phyloP scores from a whole-genome alignment of 2,329 filamentous ascomycete species.

The Arthroderma sp. region DNA sequence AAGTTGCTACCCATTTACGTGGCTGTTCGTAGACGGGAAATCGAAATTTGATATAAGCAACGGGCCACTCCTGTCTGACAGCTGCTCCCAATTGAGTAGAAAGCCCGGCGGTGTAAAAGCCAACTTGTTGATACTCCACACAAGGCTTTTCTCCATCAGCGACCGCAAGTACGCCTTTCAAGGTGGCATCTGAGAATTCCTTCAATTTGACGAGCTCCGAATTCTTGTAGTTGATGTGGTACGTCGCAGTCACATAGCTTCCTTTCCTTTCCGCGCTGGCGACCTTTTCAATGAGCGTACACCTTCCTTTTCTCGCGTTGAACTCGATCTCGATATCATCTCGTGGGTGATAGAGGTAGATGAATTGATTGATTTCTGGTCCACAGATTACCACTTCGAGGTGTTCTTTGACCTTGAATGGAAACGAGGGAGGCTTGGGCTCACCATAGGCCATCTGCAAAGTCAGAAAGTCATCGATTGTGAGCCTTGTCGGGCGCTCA shows the following conservation, averaged over 20 bases:
- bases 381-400: no score
- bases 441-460: no score
- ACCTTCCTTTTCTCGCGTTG: not conserved
- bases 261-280: not conserved
- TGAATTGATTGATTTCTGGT: no score
- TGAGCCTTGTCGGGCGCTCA: no score
- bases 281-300: not conserved
- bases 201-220: constrained; percentile 17
- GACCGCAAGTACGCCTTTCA: constrained; percentile 15
- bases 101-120: constrained; percentile 10
- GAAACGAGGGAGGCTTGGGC: no score
- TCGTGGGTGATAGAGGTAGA: no score
- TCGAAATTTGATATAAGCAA: constrained; percentile 14
- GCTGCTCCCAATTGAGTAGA: constrained; percentile 13
- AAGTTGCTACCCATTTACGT: constrained; percentile 18
- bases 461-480: no score
- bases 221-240: constrained; percentile 12
- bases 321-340: constrained; percentile 1
- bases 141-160: constrained; percentile 11
- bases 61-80: constrained; percentile 10
- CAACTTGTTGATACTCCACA: constrained; percentile 12
- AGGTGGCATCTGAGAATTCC: constrained; percentile 17
- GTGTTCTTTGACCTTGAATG: no score
- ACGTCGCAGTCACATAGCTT: constrained; percentile 1
- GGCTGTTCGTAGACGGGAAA: constrained; percentile 14